Evolutionary conservation across 1,284 basidiomycete species (phyloP), one percentile per base, ranked within the genome.

Genomic region (Vanrija sp.): DNA sequence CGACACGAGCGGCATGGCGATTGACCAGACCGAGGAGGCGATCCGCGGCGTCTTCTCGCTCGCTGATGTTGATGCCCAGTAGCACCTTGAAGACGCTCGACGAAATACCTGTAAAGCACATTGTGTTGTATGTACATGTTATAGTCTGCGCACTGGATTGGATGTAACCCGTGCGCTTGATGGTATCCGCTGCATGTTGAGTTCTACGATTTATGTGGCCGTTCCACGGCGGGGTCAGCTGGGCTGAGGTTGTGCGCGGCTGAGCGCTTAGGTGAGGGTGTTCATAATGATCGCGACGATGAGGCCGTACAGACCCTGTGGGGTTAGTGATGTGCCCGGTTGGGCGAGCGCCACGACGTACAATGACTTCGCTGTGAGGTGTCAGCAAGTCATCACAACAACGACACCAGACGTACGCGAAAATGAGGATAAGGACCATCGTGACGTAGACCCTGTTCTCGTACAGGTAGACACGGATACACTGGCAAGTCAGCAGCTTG

Each of bases 371-470:
- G 45, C 66, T 68, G 52, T 2, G 12, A 3, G 4, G 37, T 46
- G 43, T 49, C 25, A 41, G 50, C 22, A 16, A 15, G 16, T 10
- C 10, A 22, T 4, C 24, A 14, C 3, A 27, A 24, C 9, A 31
- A 2, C 4, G 15, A 14, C 2, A 22, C 24, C 19, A 1, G 22
- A 51, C 73, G 57, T 47, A 75, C 73, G 80, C 79, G 68, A 81
- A 79, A 72, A 79, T 79, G 58, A 78, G 75, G 47, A 75, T 72
- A 16, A 73, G 64, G n/a, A 75, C 78, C 80, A 96, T 83, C 18
- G 85, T 81, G 38, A 97, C 92, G 70, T 94, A 96, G 20, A 83
- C 76, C 61, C 75, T 78, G 36, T 78, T 79, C 71, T 83, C 82
- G 68, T 82, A 75, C 20, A 80, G 62, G 64, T 80, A 81, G 22